These are phyloP conservation scores for Monotropa hypopitys DNA, from an alignment of 179 eudicot genomes.

Conservation along the genomic window DNA sequence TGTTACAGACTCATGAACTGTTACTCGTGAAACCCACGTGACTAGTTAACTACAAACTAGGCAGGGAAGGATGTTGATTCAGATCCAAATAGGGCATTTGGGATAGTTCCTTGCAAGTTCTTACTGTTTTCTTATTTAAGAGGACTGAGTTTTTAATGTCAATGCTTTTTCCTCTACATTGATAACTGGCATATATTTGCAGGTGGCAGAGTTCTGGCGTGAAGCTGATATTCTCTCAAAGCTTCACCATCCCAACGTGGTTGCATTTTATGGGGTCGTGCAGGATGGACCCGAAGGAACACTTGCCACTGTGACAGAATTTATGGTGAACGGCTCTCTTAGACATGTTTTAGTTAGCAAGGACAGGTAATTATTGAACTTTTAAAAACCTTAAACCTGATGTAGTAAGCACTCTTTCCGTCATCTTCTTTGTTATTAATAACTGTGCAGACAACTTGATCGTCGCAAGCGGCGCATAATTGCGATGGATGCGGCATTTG, in stretches of 20 bases:
- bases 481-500: constrained; percentile 26
- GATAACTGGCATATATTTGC: constrained; percentile 2
- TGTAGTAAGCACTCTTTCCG: not conserved
- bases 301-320: constrained; percentile 27
- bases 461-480: constrained; percentile 21
- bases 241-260: constrained; percentile 34
- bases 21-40: not conserved
- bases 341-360: constrained; percentile 24
- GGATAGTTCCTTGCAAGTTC: not conserved
- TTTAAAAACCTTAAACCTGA: not conserved
- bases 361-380: constrained; percentile 14
- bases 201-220: constrained; percentile 22
- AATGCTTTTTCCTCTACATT: not conserved
- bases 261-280: constrained; percentile 29
- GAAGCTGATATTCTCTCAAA: constrained; percentile 26
- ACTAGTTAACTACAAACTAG: not conserved
- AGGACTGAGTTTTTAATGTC: not conserved
- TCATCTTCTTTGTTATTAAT: not conserved
- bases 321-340: constrained; percentile 29
- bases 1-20: not conserved
- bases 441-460: constrained; percentile 13
- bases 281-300: constrained; percentile 27
- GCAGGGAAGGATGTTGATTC: not conserved
- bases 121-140: not conserved
- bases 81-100: not conserved